Base-by-base conservation (phyloP, 192 early-diverging fungal species). In the Podila horticola region DNA sequence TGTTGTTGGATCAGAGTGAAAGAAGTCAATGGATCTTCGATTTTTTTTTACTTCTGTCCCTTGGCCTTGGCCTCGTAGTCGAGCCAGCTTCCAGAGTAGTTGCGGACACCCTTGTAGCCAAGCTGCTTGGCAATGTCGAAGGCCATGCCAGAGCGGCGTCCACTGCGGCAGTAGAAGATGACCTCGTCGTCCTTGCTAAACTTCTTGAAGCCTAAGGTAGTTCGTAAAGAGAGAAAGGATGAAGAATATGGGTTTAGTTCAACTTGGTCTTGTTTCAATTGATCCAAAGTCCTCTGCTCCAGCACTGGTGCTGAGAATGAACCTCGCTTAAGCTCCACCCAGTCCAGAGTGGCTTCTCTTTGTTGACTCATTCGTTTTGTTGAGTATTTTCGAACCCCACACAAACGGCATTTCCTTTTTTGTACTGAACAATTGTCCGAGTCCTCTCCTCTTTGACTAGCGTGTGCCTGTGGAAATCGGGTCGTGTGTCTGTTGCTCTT, bases 101-200 rank as follows among this genome's bases (percentile, higher is more conserved):
- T 86, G 58, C 81, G 72, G 52, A 83, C 81, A 29, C 86, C 77
- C 26, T 65, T 81, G 67, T 87, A 89, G 58, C 89, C 90, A 30
- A 88, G 81, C 58, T 79, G 81, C 20, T 83, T 85, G 26, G 91
- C 86, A 41, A 84, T 74, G 41, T 91, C 87, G 34, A 90, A 87
- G 49, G 91, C 91, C 58, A 82, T 88, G 36, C 89, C 86, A 64
- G 90, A 91, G 77, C 92, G 90, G 34, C 84, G 85, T 28, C 92
- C 92, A 20, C 87, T 88, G 72, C 88, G 85, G 82, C 92, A 93
- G 73, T 93, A 93, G 64, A 92, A 88, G 62, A 93, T 87, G 19
- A 90, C 77, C 59, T 88, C 84, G 34, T 86, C 83, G 24, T 85
- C 71, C 33, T 74, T 79, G 0, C 77, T 74, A 13, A 91, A 91